A percentile compares a stretch with the other conserved stretches of the same genome.
Evolutionary conservation across 2,329 filamentous ascomycete genomes (phyloP).

Genomic region (Harringtonia aguacate): DNA sequence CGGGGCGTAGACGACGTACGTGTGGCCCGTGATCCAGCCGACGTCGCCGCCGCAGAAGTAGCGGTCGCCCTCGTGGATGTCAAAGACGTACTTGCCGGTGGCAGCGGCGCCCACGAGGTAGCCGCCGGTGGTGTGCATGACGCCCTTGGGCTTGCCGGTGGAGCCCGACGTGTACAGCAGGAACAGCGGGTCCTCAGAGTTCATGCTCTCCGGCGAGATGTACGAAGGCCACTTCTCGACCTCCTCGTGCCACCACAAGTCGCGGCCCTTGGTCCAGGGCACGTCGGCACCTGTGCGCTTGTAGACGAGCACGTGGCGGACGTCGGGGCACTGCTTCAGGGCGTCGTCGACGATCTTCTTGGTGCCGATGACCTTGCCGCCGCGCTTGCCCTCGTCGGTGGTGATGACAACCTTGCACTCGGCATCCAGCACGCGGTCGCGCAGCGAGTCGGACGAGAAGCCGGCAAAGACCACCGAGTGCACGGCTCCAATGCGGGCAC

Average conservation of each 20-base stretch:
- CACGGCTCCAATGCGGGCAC: slow-evolving; percentile 82
- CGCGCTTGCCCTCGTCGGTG: slow-evolving; percentile 93
- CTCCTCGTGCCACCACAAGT: slow-evolving; percentile 98
- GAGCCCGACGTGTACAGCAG: slow-evolving; percentile 96
- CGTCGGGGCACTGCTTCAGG: slow-evolving; percentile 87
- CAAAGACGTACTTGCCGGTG: slow-evolving; percentile 97
- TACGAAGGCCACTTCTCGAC: slow-evolving; percentile 93
- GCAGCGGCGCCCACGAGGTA: slow-evolving; percentile 89
- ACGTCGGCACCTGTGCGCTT: slow-evolving; percentile 91
- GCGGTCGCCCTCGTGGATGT: slow-evolving; percentile 85
- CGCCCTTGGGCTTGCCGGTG: slow-evolving; percentile 96
- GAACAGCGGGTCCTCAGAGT: slow-evolving; percentile 92
- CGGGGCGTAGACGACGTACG: slow-evolving; percentile 95
- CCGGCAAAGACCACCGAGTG: slow-evolving; percentile 98
- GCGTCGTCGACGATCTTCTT: slow-evolving; percentile 99
- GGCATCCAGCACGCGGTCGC: slow-evolving; percentile 88
- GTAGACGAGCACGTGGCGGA: slow-evolving; percentile 79
- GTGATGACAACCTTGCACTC: slow-evolving; percentile 92
- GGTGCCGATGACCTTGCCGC: slow-evolving; percentile 92
- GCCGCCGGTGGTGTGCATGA: slow-evolving; percentile 93
- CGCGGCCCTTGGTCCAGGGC: slow-evolving; percentile 79
- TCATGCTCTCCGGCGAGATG: slow-evolving; percentile 79
- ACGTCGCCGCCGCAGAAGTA: slow-evolving; percentile 99
- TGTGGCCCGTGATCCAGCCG: slow-evolving; percentile 98
- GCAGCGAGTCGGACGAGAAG: slow-evolving; percentile 91